Percentiles rank a stretch among this genome's conserved stretches.
phyloP scores from a whole-genome alignment of 176 grass and related monocot species.

The Triticum urartu region DNA sequence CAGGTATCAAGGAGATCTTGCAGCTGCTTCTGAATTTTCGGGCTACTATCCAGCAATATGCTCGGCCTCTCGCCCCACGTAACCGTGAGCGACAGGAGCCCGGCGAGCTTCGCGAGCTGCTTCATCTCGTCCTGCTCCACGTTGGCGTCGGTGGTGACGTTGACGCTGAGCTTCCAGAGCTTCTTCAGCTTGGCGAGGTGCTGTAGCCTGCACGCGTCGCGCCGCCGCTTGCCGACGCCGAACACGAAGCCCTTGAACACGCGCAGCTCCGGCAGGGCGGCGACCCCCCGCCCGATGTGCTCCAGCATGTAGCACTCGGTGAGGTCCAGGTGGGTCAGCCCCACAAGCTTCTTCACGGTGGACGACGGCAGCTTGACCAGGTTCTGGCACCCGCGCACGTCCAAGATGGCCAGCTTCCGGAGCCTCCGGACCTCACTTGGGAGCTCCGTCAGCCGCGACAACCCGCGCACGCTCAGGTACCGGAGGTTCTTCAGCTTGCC shows the following conservation, averaged over 20 bases:
- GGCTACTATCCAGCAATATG: background rate
- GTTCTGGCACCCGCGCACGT: slow-evolving; percentile 48
- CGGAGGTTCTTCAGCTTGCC: slow-evolving; percentile 20
- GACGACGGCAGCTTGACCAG: background rate
- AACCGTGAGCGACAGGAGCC: slow-evolving; percentile 18
- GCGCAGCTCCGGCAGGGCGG: background rate
- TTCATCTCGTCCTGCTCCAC: background rate
- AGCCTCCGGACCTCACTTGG: background rate
- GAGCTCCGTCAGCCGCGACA: slow-evolving; percentile 30
- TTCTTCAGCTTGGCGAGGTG: background rate
- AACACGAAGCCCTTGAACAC: slow-evolving; percentile 53
- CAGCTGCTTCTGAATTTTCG: fast-evolving
- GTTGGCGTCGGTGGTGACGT: slow-evolving; percentile 35
- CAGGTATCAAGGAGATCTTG: fast-evolving
- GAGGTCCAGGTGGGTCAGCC: slow-evolving; percentile 46
- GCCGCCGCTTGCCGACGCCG: background rate
- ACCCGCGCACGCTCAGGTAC: slow-evolving; percentile 38
- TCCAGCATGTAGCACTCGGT: slow-evolving; percentile 55
- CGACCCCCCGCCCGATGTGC: slow-evolving; percentile 13
- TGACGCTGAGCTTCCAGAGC: slow-evolving; percentile 36
- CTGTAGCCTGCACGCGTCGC: background rate
- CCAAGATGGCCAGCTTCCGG: slow-evolving; percentile 8
- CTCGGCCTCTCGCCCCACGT: slow-evolving; percentile 43
- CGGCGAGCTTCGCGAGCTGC: background rate
- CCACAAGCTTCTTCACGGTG: background rate